These are phyloP conservation scores for Colletotrichum tropicale DNA, from an alignment of 2,329 filamentous ascomycete genomes.

Conservation along the genomic window DNA sequence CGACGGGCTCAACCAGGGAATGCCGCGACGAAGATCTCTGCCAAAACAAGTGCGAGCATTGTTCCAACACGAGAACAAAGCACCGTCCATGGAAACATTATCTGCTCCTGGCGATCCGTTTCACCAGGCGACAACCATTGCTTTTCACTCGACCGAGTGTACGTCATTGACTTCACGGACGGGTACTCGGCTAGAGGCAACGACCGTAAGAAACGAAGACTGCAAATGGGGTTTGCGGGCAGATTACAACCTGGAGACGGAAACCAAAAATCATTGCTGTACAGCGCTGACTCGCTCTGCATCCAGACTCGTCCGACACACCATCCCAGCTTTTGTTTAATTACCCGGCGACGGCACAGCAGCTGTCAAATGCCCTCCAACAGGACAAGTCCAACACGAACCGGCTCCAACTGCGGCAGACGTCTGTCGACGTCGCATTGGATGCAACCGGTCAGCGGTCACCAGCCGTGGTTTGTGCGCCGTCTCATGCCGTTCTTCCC, in stretches of 20 bases:
- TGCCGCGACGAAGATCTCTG: background rate
- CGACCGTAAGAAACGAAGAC: background rate
- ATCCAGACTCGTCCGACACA: background rate
- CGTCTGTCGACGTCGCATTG: background rate
- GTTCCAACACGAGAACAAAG: background rate
- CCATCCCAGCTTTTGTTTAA: background rate
- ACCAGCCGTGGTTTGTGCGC: background rate
- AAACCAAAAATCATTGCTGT: background rate
- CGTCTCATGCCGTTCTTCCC: background rate
- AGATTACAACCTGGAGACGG: background rate
- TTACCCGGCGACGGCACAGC: background rate
- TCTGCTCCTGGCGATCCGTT: background rate
- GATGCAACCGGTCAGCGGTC: background rate
- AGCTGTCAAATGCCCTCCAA: background rate
- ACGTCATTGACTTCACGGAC: background rate
- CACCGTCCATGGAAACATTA: background rate
- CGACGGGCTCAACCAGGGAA: background rate
- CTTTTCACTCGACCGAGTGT: background rate
- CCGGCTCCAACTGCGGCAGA: background rate
- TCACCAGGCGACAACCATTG: background rate
- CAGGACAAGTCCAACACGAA: background rate
- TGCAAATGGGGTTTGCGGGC: background rate
- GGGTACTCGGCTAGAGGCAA: background rate
- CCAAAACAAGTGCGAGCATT: background rate
- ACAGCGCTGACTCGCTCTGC: background rate